Base-by-base conservation (phyloP, 2,329 filamentous ascomycete genomes). In the Rutstroemia sp. region DNA sequence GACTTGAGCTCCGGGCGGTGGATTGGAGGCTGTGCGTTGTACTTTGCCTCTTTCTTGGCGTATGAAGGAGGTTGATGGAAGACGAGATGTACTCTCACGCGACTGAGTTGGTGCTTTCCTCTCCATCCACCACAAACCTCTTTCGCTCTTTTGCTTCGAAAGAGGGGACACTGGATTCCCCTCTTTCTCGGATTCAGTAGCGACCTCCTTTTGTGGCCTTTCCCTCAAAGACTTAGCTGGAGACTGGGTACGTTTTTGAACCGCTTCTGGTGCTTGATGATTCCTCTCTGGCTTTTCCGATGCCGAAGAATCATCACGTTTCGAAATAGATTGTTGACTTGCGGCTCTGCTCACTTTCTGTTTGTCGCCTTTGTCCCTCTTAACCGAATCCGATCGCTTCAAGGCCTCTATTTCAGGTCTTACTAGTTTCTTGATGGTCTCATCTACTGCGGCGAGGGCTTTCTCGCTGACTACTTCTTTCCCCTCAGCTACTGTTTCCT, bases 111-210 rank as follows among this genome's bases (percentile, higher is more conserved):
- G 52, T 14, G 38, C 23, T 17, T 55, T 49, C 21, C 52, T 34
- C 34, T 50, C 45, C 52, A 55, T 55, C 52, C 52, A 55, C 52
- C 52, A 55, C 2, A 55, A 23, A 12, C 52, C 52, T 50, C 52
- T 55, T 19, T 44, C 38, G 40, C 52, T 55, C 46, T 55, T 55
- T 34, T 55, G 45, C 25, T 55, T 55, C 19, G 38, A 19, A 34
- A 50, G 36, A 16, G 46, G 45, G 2, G 45, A 9, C 36, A 21
- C 34, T 17, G 36, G 34, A 7, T 42, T 55, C 5, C 8, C 27
- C 10, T 34, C 36, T 8, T 39, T 39, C 21, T 44, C 25, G 4
- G 30, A 21, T 17, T 54, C 36, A 23, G 16, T n/a, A 7, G 17
- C 14, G n/a, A 34, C 2, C 19, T 38, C 46, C 8, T 48, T 49